Evolutionary conservation across 169 alveolate species (phyloP), one percentile per base, ranked within the genome.

Genomic region (Plasmodium falciparum): DNA sequence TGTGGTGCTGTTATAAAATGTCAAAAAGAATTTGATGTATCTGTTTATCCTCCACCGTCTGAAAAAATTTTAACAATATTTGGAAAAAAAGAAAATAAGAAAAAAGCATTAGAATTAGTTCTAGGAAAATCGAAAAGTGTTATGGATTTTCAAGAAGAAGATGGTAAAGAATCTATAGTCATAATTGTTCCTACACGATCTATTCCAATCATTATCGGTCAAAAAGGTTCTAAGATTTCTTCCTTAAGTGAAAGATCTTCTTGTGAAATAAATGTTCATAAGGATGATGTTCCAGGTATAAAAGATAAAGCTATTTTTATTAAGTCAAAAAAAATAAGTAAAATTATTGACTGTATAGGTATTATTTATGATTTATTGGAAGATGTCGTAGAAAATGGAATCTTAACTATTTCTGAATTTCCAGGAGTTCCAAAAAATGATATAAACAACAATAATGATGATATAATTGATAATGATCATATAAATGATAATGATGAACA

Each of bases 101-200:
- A 78, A 67, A 78, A 78, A 66, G 89, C 89, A 65, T 66, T 78
- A 78, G 89, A 78, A 65, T 50, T 78, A 15, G 72, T 78, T 65
- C 54, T 78, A 78, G 70, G 47, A 5, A 78, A 78, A 66, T 78
- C 89, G 13, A 78, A 78, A 78, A 63, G 17, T 67, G 89, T 78
- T 29, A 78, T 78, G 89, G 89, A 78, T 66, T 78, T 78, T 58
- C 89, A 78, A n/a, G 89, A 78, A 78, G 89, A 78, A 54, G 89
- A 78, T 66, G 89, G 89, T 8, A 78, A 78, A 29, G 89, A 78
- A 54, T 78, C 89, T 7, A 78, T 78, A 22, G 89, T 78, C 29
- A 78, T 78, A 29, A 78, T 78, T 20, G 89, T 78, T 29, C 89
- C 89, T 24, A 78, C 89, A 65, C 65, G 89, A 78, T 78, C 89